phyloP scores from a whole-genome alignment of 2,329 filamentous ascomycete genomes.

The Coleophoma cylindrospora region DNA sequence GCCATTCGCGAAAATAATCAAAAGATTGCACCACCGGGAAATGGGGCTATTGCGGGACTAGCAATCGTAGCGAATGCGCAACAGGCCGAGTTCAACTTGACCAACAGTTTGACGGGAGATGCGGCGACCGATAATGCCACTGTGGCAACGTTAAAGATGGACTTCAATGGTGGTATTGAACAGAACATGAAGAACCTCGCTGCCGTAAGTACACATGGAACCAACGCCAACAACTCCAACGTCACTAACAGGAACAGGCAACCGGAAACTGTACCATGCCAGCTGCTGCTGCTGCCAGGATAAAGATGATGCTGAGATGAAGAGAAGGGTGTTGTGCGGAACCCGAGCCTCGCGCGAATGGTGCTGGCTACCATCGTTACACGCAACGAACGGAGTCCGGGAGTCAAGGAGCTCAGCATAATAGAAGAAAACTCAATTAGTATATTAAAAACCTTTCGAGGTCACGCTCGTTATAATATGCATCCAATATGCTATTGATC shows the following conservation, averaged over 20 bases:
- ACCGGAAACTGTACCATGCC: background rate
- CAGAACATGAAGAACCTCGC: slow-evolving; percentile 18
- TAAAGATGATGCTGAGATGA: background rate
- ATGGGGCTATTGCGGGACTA: slow-evolving; percentile 12
- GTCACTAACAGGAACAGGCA: background rate
- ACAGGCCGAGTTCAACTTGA: slow-evolving; percentile 13
- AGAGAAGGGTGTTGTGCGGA: background rate
- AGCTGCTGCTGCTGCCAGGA: background rate
- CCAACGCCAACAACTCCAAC: background rate
- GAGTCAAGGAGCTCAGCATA: background rate
- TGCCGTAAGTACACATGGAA: slow-evolving; percentile 8
- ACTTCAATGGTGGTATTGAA: slow-evolving; percentile 14
- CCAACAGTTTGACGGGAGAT: slow-evolving; percentile 8
- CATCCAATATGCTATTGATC: no score
- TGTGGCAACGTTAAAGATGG: slow-evolving; percentile 11
- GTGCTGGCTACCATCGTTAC: background rate
- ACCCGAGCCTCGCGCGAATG: background rate
- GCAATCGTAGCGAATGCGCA: slow-evolving; percentile 17
- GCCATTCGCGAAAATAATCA: slow-evolving; percentile 17
- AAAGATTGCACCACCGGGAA: slow-evolving; percentile 15
- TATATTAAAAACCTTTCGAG: no score
- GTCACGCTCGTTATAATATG: no score
- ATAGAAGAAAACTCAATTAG: no score
- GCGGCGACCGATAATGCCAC: slow-evolving; percentile 5
- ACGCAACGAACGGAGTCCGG: background rate